Percentiles rank a stretch among this genome's conserved stretches.
These are phyloP conservation scores for Debaryomyces subglobosus DNA, from an alignment of 1,139 yeast genomes.

Conservation along the genomic window DNA sequence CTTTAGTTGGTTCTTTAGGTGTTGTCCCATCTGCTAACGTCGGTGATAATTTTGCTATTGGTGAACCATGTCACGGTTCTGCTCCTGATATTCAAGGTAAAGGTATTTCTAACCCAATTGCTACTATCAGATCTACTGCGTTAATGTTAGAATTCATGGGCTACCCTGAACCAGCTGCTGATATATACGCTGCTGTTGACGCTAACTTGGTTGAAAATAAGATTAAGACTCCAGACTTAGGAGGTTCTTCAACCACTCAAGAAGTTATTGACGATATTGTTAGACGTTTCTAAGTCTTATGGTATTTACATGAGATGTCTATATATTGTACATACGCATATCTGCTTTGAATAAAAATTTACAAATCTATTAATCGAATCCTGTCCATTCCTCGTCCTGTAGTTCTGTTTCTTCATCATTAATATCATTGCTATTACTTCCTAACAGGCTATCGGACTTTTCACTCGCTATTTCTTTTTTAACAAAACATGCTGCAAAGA, in stretches of 20 bases:
- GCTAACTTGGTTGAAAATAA: slow-evolving; percentile 82
- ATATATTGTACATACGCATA: slow-evolving; percentile 1
- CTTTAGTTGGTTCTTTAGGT: slow-evolving; percentile 96
- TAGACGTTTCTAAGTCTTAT: slow-evolving; percentile 32
- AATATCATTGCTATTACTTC: not conserved
- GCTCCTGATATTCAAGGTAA: slow-evolving; percentile 98
- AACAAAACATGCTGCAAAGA: slow-evolving; percentile 86
- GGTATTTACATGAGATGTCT: not conserved
- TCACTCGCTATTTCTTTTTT: slow-evolving; percentile 18
- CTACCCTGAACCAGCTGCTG: slow-evolving; percentile 83
- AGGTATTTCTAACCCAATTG: slow-evolving; percentile 94
- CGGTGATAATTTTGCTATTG: slow-evolving; percentile 93
- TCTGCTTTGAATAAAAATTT: not conserved
- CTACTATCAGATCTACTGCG: slow-evolving; percentile 96
- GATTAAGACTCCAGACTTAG: slow-evolving; percentile 91
- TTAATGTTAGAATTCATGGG: slow-evolving; percentile 98
- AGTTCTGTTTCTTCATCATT: slow-evolving; percentile 8
- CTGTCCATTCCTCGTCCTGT: slow-evolving; percentile 21
- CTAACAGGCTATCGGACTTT: not conserved
- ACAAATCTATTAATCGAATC: slow-evolving; percentile 14
- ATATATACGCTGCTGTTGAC: slow-evolving; percentile 92
- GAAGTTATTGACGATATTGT: slow-evolving; percentile 84
- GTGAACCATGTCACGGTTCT: slow-evolving; percentile 99
- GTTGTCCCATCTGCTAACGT: slow-evolving; percentile 98
- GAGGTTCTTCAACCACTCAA: slow-evolving; percentile 84